Conservation (phyloP, 805 yeast species). For the Wickerhamiella siamensis region DNA sequence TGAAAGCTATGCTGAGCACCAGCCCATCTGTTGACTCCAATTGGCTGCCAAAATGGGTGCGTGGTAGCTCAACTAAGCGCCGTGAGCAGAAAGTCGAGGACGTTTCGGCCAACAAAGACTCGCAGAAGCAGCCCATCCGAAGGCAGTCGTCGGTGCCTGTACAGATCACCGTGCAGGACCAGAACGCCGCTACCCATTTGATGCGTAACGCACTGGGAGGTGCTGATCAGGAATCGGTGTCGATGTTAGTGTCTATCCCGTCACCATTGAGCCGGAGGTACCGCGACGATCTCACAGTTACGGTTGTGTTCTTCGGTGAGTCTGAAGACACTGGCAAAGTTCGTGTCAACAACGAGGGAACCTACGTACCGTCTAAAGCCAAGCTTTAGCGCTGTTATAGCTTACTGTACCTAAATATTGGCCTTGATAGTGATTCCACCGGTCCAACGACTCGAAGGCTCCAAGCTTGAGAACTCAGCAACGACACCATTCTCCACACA, state of each 20-base stretch:
- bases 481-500: conserved; percentile 94
- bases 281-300: conserved; percentile 91
- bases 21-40: conserved; percentile 1
- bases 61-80: conserved; percentile 8
- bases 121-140: conserved; percentile 59
- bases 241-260: conserved; percentile 81
- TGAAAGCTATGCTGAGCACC: conserved; percentile 16
- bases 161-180: conserved; percentile 45
- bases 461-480: conserved; percentile 43
- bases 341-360: conserved; percentile 21
- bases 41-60: conserved; percentile 11
- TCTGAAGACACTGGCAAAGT: conserved; percentile 20
- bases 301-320: conserved; percentile 83
- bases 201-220: conserved; percentile 88
- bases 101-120: conserved; percentile 33
- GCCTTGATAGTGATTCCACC: conserved; percentile 27
- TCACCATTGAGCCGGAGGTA: conserved; percentile 81
- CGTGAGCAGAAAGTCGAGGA: conserved; percentile 23
- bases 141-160: conserved; percentile 20
- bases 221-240: conserved; percentile 74
- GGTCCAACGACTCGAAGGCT: conserved; percentile 63
- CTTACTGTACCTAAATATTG: background rate
- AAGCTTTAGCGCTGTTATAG: conserved; percentile 9
- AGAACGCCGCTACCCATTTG: conserved; percentile 81
- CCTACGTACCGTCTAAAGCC: conserved; percentile 12